Evolutionary conservation across 2,329 filamentous ascomycete genomes (phyloP).

Genomic region (Hypoxylon sp.): DNA sequence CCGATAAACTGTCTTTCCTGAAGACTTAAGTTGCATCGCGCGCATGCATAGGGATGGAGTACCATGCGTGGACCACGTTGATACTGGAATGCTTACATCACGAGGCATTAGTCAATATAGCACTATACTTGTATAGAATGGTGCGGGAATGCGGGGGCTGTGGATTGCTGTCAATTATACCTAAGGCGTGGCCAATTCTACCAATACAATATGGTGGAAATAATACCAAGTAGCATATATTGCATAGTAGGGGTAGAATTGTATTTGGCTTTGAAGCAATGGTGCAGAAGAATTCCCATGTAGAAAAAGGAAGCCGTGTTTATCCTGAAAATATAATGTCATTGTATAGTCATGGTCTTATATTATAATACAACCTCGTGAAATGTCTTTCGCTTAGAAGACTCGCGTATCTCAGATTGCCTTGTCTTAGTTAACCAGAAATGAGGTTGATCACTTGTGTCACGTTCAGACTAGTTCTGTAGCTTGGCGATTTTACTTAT

Average conservation of each 20-base stretch:
- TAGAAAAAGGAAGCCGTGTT: neutral
- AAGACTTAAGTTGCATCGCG: constrained; percentile 14
- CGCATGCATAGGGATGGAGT: constrained; percentile 8
- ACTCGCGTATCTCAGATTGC: constrained; percentile 4
- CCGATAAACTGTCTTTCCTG: constrained; percentile 12
- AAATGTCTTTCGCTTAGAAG: neutral
- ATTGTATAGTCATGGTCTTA: neutral
- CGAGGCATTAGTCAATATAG: neutral
- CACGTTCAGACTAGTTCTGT: constrained; percentile 14
- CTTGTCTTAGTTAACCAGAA: neutral
- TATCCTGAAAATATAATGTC: neutral
- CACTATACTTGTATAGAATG: neutral
- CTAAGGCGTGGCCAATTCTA: neutral
- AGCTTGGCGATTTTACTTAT: constrained; percentile 10
- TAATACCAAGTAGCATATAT: neutral
- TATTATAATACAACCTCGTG: neutral
- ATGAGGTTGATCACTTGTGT: constrained; percentile 13
- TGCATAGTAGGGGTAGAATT: too few species aligned
- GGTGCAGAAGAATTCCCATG: neutral
- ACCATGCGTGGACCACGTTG: neutral
- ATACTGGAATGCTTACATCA: neutral
- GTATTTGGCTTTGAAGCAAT: too few species aligned
- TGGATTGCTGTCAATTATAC: neutral
- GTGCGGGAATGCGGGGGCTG: neutral
- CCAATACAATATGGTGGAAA: neutral